Conservation (phyloP, 2,329 filamentous ascomycete genomes). For the Tolypocladium endophyticum region DNA sequence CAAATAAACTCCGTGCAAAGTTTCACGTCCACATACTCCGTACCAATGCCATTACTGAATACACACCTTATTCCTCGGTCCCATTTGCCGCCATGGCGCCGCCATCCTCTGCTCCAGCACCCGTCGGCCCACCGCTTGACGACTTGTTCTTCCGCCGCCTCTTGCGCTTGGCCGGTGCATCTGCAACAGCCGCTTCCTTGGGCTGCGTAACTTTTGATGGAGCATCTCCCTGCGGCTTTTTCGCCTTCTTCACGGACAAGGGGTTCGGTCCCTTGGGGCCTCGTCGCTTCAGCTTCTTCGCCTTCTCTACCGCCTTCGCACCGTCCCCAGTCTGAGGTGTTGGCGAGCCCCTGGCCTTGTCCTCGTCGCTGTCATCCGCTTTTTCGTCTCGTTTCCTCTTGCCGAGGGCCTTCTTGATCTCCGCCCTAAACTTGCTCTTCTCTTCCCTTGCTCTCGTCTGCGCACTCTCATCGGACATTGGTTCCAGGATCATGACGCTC, state of each 20-base stretch:
- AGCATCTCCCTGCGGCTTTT: constrained; percentile 31
- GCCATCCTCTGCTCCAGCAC: constrained; percentile 4
- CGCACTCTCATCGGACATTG: constrained; percentile 60
- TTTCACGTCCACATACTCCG: background rate
- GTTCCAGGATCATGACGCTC: constrained; percentile 62
- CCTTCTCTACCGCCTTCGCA: constrained; percentile 24
- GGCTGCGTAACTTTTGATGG: constrained; percentile 19
- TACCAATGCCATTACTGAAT: background rate
- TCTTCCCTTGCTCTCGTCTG: constrained; percentile 58
- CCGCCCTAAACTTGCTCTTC: constrained; percentile 61
- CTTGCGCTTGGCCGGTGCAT: constrained; percentile 18
- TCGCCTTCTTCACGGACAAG: constrained; percentile 58
- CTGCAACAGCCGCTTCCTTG: constrained; percentile 10
- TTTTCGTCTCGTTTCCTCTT: constrained; percentile 43
- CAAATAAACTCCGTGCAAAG: background rate
- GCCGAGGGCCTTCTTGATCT: constrained; percentile 42
- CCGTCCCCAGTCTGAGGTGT: constrained; percentile 12
- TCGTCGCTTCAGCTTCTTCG: constrained; percentile 46
- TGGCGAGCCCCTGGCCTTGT: constrained; percentile 26
- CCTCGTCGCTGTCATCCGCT: constrained; percentile 22
- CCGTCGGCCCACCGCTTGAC: constrained; percentile 6
- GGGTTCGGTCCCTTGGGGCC: constrained; percentile 64
- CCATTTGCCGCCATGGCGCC: constrained; percentile 5
- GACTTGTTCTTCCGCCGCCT: constrained; percentile 20
- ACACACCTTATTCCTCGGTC: constrained; percentile 10